phyloP scores from a whole-genome alignment of 225 moss, liverwort and hornwort genomes.

The Pseudisothecium myosuroides region DNA sequence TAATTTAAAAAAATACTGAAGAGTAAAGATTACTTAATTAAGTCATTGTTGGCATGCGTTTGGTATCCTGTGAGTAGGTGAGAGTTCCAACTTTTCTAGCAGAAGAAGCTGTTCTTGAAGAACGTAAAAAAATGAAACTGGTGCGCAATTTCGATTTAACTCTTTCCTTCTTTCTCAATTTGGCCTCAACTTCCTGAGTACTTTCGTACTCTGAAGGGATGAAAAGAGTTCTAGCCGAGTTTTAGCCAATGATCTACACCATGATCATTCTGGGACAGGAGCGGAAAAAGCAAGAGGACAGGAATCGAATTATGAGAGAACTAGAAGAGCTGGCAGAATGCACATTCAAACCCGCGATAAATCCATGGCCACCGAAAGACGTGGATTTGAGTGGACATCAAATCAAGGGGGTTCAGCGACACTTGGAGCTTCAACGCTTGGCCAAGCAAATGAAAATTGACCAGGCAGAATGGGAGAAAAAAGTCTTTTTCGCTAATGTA shows the following conservation, averaged over 20 bases:
- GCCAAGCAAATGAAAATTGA: constrained; percentile 90
- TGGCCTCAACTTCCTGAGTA: not conserved
- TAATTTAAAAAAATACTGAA: not conserved
- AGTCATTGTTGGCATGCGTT: not conserved
- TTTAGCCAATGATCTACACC: not conserved
- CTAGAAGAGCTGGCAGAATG: constrained; percentile 78
- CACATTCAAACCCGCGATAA: constrained; percentile 73
- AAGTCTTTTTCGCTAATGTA: constrained; percentile 76
- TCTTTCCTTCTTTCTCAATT: not conserved
- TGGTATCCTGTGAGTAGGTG: constrained; percentile 27
- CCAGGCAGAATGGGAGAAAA: constrained; percentile 90
- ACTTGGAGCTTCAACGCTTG: constrained; percentile 73
- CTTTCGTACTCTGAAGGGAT: not conserved
- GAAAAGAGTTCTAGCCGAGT: not conserved
- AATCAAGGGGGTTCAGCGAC: constrained; percentile 80
- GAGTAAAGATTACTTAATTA: not conserved
- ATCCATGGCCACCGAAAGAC: constrained; percentile 50
- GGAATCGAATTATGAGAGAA: constrained; percentile 54
- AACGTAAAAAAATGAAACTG: constrained; percentile 47
- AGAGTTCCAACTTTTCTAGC: constrained; percentile 15
- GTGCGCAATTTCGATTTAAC: not conserved
- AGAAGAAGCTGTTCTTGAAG: constrained; percentile 50
- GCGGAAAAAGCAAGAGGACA: constrained; percentile 56
- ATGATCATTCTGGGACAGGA: constrained; percentile 34
- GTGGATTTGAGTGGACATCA: constrained; percentile 32